These are phyloP conservation scores for Saccharomyces hybrid DNA, from an alignment of 1,139 yeast species.

Conservation along the genomic window DNA sequence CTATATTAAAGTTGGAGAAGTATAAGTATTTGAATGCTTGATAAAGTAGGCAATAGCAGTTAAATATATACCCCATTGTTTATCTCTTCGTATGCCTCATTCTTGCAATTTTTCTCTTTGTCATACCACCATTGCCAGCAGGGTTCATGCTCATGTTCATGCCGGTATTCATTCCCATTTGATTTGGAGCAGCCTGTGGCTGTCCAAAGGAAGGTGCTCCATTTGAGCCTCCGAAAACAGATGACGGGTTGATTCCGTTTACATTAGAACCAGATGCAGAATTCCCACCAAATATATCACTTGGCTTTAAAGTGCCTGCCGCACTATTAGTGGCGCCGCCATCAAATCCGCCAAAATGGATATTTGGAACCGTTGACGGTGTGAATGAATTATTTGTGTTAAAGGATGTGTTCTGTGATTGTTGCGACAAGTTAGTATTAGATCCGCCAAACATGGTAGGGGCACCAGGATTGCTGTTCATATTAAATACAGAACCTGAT, in stretches of 20 bases:
- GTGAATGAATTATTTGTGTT: constrained; percentile 9
- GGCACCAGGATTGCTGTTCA: not conserved
- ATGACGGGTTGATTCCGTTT: not conserved
- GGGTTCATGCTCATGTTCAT: not conserved
- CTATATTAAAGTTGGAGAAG: not conserved
- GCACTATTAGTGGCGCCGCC: not conserved
- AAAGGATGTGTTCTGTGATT: constrained; percentile 3
- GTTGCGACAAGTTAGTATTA: constrained; percentile 5
- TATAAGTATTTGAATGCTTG: not conserved
- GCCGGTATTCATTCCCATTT: constrained; percentile 3
- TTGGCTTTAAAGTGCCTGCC: constrained; percentile 14
- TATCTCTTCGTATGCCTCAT: constrained; percentile 22
- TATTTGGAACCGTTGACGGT: constrained; percentile 22
- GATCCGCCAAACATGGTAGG: not conserved
- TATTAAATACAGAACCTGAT: not conserved
- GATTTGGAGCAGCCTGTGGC: not conserved
- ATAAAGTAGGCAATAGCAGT: not conserved
- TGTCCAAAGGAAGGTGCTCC: constrained; percentile 4
- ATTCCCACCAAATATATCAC: constrained; percentile 16
- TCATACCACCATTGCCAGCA: constrained; percentile 7
- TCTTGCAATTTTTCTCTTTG: constrained; percentile 22
- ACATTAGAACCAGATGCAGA: not conserved
- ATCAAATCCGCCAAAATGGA: constrained; percentile 18
- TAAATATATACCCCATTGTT: not conserved
- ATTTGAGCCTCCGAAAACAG: constrained; percentile 3